Base-by-base conservation (phyloP, 352 stramenopile genomes). In the Phytophthora fragariaefolia region DNA sequence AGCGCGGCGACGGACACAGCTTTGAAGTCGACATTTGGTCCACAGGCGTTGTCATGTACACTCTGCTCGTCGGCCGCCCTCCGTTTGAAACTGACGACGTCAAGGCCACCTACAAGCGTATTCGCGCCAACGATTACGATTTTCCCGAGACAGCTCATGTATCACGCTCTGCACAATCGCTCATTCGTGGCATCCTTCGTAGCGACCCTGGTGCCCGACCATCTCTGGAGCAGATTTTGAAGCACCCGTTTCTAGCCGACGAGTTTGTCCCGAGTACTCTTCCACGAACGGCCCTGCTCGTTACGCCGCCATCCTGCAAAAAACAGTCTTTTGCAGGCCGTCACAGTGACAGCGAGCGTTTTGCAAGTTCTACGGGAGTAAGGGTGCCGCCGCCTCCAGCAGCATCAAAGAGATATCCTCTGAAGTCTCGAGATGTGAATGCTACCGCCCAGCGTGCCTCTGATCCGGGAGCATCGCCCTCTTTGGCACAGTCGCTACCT, bases 21-120 rank as follows among this genome's bases (percentile, higher is more conserved):
- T 99, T 99, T 71, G 95, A 99, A 71, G 97, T 99, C 4, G 97
- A 99, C 72, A 92, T 99, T 36, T 99, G 97, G 97, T 98, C 94
- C 3, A 98, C 93, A 58, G 97, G 97, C 32, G 97, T 99, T 6
- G 97, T 99, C 68, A 93, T 99, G 72, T 99, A 98, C 79, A 99
- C 97, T 6, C 78, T 98, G 55, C 79, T 99, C 2, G 93, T 99
- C 5, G 97, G 97, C 6, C 96, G 96, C n/a, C 97, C 97, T 17
- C 97, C 97, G 0, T 99, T 99, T 59, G 96, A 99, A 77, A 97
- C 94, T 6, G 93, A 96, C 36, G 97, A 99, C 69, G 97, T 99
- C 15, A 99, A 99, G 63, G 88, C 96, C 43, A 99, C 97, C 0
- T 99, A 99, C 79, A 97, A 98, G 34, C 89, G 97, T 43, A 99